Evolutionary conservation across 2,329 filamentous ascomycete genomes (phyloP).

Genomic region (Didymella exigua): DNA sequence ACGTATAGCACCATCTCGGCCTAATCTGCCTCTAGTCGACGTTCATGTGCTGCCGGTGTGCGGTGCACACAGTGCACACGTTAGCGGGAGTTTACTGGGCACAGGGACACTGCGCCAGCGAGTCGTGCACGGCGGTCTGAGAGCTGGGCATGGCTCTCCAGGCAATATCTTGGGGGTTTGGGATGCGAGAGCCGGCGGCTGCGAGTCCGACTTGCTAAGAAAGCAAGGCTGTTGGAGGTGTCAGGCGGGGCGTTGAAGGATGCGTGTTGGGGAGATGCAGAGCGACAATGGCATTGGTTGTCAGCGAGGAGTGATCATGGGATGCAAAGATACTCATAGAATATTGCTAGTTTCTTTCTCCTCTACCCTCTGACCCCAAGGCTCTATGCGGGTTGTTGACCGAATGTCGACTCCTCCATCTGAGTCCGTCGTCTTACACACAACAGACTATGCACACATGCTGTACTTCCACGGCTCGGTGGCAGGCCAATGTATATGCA

Average conservation of each 20-base stretch:
- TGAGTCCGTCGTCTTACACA: not conserved
- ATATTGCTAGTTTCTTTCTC: not conserved
- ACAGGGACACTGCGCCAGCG: not conserved
- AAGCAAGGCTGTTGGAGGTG: no score
- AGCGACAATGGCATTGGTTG: not conserved
- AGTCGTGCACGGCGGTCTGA: no score
- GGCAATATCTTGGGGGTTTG: no score
- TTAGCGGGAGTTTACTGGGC: not conserved
- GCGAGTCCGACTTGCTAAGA: no score
- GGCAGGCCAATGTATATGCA: not conserved
- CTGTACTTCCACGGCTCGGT: not conserved
- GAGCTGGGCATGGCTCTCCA: no score
- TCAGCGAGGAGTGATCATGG: no score
- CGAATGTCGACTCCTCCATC: not conserved
- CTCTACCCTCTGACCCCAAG: not conserved
- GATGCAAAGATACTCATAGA: not conserved
- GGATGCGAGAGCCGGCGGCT: no score
- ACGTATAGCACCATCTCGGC: no score
- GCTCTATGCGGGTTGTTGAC: not conserved
- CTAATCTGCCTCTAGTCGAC: not conserved
- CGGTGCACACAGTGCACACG: not conserved
- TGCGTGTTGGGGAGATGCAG: no score
- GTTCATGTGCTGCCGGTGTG: not conserved
- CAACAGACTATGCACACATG: not conserved
- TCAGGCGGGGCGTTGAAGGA: no score